Conservation (phyloP, 208 protist genomes). For the Trypanosoma avium region DNA sequence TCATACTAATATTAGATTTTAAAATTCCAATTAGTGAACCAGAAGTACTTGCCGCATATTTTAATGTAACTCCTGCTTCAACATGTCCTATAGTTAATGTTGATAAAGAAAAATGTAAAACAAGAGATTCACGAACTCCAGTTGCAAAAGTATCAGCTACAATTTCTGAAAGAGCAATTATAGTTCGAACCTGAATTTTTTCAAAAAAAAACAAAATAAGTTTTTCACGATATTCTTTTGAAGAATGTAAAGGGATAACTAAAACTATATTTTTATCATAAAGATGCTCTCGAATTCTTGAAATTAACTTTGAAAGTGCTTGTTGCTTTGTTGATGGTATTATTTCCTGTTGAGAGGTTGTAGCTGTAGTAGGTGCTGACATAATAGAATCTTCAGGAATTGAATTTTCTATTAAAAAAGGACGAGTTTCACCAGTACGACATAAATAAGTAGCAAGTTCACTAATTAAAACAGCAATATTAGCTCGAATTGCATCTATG, state of each 20-base stretch:
- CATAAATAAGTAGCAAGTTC: slow-evolving; percentile 23
- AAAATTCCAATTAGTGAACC: slow-evolving; percentile 22
- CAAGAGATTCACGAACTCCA: slow-evolving; percentile 31
- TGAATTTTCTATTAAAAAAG: slow-evolving; percentile 28
- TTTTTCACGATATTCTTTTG: slow-evolving; percentile 32
- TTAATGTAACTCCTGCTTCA: slow-evolving; percentile 29
- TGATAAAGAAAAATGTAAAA: slow-evolving; percentile 33
- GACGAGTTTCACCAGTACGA: slow-evolving; percentile 20
- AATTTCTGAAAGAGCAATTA: slow-evolving; percentile 61
- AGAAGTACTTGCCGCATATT: slow-evolving; percentile 23
- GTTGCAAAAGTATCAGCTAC: slow-evolving; percentile 51
- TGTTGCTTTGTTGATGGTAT: background rate
- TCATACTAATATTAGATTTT: background rate
- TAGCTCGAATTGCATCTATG: too few species aligned
- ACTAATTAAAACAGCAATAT: too few species aligned
- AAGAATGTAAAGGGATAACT: slow-evolving; percentile 34
- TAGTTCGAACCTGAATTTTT: slow-evolving; percentile 23
- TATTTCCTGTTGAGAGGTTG: background rate
- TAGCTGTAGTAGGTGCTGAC: background rate
- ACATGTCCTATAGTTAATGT: slow-evolving; percentile 36
- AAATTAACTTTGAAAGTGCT: slow-evolving; percentile 4
- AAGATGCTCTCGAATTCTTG: slow-evolving; percentile 34
- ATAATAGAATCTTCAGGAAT: slow-evolving; percentile 25
- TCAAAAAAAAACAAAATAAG: slow-evolving; percentile 38
- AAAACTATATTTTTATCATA: slow-evolving; percentile 35